phyloP scores from a whole-genome alignment of 805 yeast species.

The Ogataea neopini region DNA sequence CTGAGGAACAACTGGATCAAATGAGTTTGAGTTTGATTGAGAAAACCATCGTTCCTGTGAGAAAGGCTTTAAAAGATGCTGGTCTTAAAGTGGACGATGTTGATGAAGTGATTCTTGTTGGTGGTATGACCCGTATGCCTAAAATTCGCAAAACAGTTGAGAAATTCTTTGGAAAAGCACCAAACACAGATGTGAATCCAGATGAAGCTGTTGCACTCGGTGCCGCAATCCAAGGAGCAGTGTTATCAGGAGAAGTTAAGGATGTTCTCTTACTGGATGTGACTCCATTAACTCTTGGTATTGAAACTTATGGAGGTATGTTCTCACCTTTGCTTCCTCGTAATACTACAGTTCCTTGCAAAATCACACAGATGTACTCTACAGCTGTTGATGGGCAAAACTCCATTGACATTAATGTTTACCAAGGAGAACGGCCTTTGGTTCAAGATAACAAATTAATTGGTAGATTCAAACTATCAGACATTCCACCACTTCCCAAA shows the following conservation, averaged over 20 bases:
- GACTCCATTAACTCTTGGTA: constrained; percentile 87
- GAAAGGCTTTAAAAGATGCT: constrained; percentile 82
- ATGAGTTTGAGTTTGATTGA: constrained; percentile 60
- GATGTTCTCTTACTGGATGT: constrained; percentile 89
- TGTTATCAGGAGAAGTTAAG: constrained; percentile 90
- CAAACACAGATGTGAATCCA: constrained; percentile 92
- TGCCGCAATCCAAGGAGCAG: constrained; percentile 98
- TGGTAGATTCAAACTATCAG: constrained; percentile 90
- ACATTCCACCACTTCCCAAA: constrained; percentile 88
- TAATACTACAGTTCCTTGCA: constrained; percentile 93
- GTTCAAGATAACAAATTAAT: constrained; percentile 94
- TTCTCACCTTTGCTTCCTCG: constrained; percentile 85
- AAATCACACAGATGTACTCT: constrained; percentile 89
- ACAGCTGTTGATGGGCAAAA: constrained; percentile 96
- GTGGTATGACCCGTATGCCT: constrained; percentile 94
- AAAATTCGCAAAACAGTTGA: constrained; percentile 78
- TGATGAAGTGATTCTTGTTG: constrained; percentile 81
- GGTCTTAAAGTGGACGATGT: constrained; percentile 63
- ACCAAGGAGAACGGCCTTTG: constrained; percentile 97
- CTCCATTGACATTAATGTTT: constrained; percentile 91
- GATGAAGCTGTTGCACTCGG: constrained; percentile 95
- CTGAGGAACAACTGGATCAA: constrained; percentile 52
- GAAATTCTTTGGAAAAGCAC: constrained; percentile 75
- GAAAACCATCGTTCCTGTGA: constrained; percentile 73
- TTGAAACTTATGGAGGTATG: constrained; percentile 96